phyloP scores from a whole-genome alignment of 2,329 filamentous ascomycete genomes.

The Apiospora koreana region DNA sequence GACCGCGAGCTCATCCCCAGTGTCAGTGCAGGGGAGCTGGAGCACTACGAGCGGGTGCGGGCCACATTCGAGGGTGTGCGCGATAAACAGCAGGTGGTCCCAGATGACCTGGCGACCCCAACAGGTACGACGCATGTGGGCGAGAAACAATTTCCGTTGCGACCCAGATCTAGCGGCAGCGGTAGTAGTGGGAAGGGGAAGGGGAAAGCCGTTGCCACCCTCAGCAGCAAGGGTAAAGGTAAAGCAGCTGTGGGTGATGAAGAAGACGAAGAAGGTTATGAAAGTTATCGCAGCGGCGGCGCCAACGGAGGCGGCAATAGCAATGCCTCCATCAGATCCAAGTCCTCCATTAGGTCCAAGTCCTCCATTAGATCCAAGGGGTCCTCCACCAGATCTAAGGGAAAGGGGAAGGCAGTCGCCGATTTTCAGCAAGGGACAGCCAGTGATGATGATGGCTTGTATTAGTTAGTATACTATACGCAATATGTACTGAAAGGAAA shows the following conservation, averaged over 20 bases:
- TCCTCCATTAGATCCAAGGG: constrained; percentile 30
- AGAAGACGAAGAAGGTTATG: constrained; percentile 28
- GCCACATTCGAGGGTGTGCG: constrained; percentile 74
- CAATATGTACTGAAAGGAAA: neutral
- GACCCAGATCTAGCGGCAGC: constrained; percentile 19
- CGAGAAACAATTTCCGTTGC: constrained; percentile 13
- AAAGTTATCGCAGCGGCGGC: constrained; percentile 26
- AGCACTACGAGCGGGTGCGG: constrained; percentile 86
- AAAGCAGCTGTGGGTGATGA: constrained; percentile 35
- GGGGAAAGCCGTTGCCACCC: constrained; percentile 20
- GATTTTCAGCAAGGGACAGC: constrained; percentile 55
- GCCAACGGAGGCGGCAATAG: constrained; percentile 19
- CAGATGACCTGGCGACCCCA: constrained; percentile 25
- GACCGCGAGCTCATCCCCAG: constrained; percentile 86
- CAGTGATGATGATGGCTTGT: constrained; percentile 59
- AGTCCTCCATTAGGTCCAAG: constrained; percentile 27
- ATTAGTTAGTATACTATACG: constrained; percentile 35
- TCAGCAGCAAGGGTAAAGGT: constrained; percentile 39
- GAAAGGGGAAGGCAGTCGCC: constrained; percentile 57
- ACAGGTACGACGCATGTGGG: constrained; percentile 5
- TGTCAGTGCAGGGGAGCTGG: constrained; percentile 88
- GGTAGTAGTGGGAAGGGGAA: constrained; percentile 39
- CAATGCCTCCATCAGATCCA: constrained; percentile 14
- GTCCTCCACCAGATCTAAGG: constrained; percentile 36
- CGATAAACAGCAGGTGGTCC: constrained; percentile 44